A percentile compares a stretch with the other conserved stretches of the same genome.
These are phyloP conservation scores for Russula sp. DNA, from an alignment of 768 basidiomycete genomes.

Conservation along the genomic window DNA sequence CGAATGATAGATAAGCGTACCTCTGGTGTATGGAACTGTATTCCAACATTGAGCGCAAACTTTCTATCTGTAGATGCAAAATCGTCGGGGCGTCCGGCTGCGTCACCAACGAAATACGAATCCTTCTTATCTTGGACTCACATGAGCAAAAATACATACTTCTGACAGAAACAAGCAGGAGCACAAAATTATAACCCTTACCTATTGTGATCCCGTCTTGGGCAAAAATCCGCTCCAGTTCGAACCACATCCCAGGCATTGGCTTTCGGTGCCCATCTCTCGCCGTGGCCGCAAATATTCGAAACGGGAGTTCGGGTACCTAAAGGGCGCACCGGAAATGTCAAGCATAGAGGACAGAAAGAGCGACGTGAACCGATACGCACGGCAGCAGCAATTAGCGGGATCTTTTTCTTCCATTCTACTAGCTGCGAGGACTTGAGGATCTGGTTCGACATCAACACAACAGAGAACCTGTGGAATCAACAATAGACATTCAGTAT, in stretches of 20 bases:
- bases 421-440: constrained; percentile 48
- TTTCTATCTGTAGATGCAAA: constrained; percentile 82
- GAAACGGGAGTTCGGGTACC: constrained; percentile 74
- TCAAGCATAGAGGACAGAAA: constrained; percentile 7
- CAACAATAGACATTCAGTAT: not conserved
- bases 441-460: constrained; percentile 81
- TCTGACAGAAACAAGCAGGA: not conserved
- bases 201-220: constrained; percentile 63
- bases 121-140: constrained; percentile 50
- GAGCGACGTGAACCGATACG: constrained; percentile 30
- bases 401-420: constrained; percentile 77
- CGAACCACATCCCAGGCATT: constrained; percentile 82
- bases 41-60: constrained; percentile 72
- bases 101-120: constrained; percentile 87
- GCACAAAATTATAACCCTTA: constrained; percentile 32
- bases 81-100: constrained; percentile 76
- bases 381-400: constrained; percentile 61
- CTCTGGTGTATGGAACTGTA: constrained; percentile 83
- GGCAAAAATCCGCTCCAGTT: constrained; percentile 59
- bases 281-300: constrained; percentile 70
- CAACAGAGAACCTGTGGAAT: constrained; percentile 57
- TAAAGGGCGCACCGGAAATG: constrained; percentile 33
- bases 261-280: constrained; percentile 83
- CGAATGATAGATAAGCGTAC: constrained; percentile 40
- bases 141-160: constrained; percentile 3